Conservation (phyloP, 1,284 basidiomycete genomes). For the Apiotrichum akiyoshidainum region DNA sequence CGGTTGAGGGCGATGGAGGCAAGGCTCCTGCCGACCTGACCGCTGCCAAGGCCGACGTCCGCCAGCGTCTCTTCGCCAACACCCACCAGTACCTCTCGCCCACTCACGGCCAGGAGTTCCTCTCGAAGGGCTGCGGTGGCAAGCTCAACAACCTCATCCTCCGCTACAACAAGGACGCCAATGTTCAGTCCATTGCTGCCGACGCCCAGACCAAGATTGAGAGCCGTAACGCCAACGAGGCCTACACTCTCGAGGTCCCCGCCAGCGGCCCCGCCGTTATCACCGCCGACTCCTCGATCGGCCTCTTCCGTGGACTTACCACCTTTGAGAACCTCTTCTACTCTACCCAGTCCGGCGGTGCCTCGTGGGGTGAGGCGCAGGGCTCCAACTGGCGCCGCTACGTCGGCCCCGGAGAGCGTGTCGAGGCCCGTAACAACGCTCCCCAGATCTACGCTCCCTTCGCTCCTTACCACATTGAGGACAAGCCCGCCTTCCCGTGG, state of each 20-base stretch:
- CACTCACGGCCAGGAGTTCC: constrained; percentile 18
- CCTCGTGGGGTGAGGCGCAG: background rate
- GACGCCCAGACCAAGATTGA: background rate
- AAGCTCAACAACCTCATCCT: background rate
- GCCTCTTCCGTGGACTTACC: constrained; percentile 65
- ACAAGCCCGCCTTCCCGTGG: constrained; percentile 51
- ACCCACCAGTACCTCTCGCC: constrained; percentile 15
- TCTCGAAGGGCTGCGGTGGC: background rate
- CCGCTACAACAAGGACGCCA: background rate
- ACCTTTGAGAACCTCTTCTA: constrained; percentile 72
- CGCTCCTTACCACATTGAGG: constrained; percentile 48
- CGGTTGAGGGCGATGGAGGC: too few species aligned
- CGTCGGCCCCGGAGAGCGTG: background rate
- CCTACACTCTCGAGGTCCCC: background rate
- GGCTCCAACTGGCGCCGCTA: background rate
- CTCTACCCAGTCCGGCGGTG: background rate
- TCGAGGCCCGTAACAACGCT: too few species aligned
- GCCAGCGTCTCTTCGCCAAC: background rate
- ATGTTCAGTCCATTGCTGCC: background rate
- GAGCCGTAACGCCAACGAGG: background rate
- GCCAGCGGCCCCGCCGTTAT: background rate
- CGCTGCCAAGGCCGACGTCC: too few species aligned
- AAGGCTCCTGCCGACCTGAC: too few species aligned
- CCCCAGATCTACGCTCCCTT: constrained; percentile 22
- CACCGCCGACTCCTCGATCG: constrained; percentile 1